Base-by-base conservation (phyloP, 2,329 filamentous ascomycete genomes). In the Diaporthe helianthi region DNA sequence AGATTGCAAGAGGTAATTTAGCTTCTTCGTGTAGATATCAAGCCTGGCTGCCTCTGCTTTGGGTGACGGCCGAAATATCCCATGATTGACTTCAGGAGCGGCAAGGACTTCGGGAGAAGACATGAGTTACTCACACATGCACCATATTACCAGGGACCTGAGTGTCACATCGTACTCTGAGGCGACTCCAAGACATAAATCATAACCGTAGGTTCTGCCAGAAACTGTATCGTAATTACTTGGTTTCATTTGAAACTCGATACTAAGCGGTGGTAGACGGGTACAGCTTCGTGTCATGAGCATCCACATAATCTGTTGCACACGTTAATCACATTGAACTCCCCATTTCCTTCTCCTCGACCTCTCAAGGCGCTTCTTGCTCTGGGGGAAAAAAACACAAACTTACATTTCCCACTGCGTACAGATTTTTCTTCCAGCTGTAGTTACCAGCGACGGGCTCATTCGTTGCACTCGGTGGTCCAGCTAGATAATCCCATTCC, bases 61-160 rank as follows among this genome's bases (percentile, higher is more conserved):
- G n/a, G 3, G 15, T 19, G 41, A 3, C 47, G 47, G 8, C n/a
- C 3, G 24, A 13, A 0, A 15, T 0, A 24, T n/a, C n/a, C n/a
- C n/a, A n/a, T 12, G n/a, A 36, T 6, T 8, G 29, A n/a, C n/a
- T n/a, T n/a, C n/a, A n/a, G n/a, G n/a, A 24, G 5, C 24, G 8
- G 13, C 4, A 31, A 60, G 3, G 36, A 38, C n/a, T n/a, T n/a
- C 17, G 17, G 22, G 26, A 44, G 6, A 47, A 49, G n/a, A n/a
- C n/a, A n/a, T n/a, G n/a, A n/a, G n/a, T n/a, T 12, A 63, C 58
- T 49, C 49, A 63, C 58, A 49, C 58, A 63, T 63, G 5, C 58
- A 63, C 58, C 58, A 63, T 46, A 47, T 12, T n/a, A 63, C 24
- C 5, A 46, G 1, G 13, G 13, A 24, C 17, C 29, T 31, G 9